Percentiles rank a stretch among this genome's conserved stretches.
phyloP scores from a whole-genome alignment of 129 eudicot species.

The Ambrosia artemisiifolia region DNA sequence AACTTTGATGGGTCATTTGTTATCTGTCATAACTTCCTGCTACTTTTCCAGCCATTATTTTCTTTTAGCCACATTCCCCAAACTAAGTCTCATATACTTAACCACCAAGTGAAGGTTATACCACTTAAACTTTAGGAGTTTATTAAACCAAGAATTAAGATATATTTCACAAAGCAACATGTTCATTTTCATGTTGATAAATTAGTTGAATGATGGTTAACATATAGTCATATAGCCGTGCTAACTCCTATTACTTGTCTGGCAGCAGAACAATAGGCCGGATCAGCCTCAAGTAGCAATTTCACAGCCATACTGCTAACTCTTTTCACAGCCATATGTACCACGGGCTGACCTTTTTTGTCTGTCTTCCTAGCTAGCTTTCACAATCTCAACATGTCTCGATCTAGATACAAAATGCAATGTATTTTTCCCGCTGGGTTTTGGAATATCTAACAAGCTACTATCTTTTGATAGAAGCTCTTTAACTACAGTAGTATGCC shows the following conservation, averaged over 20 bases:
- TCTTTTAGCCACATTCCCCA: no score
- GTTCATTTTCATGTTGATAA: no score
- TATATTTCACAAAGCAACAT: no score
- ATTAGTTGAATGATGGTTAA: no score
- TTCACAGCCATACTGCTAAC: constrained; percentile 55
- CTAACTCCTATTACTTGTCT: constrained; percentile 33
- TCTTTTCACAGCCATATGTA: constrained; percentile 91
- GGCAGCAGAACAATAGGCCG: constrained; percentile 72
- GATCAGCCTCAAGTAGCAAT: constrained; percentile 60
- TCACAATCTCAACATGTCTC: constrained; percentile 69
- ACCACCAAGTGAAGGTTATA: no score
- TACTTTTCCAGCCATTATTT: no score
- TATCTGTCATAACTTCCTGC: no score
- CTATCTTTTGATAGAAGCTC: constrained; percentile 57
- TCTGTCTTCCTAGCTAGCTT: constrained; percentile 71
- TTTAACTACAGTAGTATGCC: constrained; percentile 65
- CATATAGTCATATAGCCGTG: no score
- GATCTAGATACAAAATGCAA: constrained; percentile 67
- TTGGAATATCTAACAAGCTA: constrained; percentile 41
- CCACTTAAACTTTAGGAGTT: no score
- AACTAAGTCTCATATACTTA: no score
- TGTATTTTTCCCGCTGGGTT: constrained; percentile 66
- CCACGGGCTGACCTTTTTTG: constrained; percentile 72
- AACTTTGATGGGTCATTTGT: no score
- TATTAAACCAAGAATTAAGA: no score